A percentile compares a stretch with the other conserved stretches of the same genome.
Evolutionary conservation across 768 basidiomycete species (phyloP).

Genomic region (Bullera alba): DNA sequence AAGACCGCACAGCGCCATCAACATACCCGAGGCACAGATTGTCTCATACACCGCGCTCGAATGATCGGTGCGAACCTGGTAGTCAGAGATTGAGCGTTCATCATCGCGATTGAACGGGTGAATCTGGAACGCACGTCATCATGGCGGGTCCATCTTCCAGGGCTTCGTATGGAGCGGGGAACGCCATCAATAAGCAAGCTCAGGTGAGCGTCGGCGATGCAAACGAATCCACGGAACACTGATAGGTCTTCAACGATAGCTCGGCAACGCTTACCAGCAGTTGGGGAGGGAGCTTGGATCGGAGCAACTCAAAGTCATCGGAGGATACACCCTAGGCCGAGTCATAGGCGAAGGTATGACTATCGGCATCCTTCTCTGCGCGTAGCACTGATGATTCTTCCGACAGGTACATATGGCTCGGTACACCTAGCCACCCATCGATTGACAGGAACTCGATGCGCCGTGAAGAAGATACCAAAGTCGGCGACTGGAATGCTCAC

Average conservation of each 20-base stretch:
- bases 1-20: too few species aligned
- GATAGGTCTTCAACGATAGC: slow-evolving; percentile 49
- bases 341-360: slow-evolving; percentile 86
- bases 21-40: too few species aligned
- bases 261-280: slow-evolving; percentile 93
- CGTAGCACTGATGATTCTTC: background rate
- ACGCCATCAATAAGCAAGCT: background rate
- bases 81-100: too few species aligned
- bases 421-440: slow-evolving; percentile 92
- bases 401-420: slow-evolving; percentile 89
- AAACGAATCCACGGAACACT: background rate
- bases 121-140: too few species aligned
- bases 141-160: too few species aligned
- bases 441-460: slow-evolving; percentile 81
- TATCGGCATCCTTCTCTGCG: background rate
- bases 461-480: slow-evolving; percentile 97
- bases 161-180: too few species aligned
- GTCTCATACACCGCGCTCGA: too few species aligned
- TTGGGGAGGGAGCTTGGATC: slow-evolving; percentile 93
- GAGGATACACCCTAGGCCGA: slow-evolving; percentile 87
- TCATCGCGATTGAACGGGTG: too few species aligned
- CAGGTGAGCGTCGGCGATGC: background rate
- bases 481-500: slow-evolving; percentile 79
- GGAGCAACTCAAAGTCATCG: slow-evolving; percentile 79
- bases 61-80: too few species aligned